Base-by-base conservation (phyloP, 2,329 filamentous ascomycete genomes). In the Aspergillus versicolor region DNA sequence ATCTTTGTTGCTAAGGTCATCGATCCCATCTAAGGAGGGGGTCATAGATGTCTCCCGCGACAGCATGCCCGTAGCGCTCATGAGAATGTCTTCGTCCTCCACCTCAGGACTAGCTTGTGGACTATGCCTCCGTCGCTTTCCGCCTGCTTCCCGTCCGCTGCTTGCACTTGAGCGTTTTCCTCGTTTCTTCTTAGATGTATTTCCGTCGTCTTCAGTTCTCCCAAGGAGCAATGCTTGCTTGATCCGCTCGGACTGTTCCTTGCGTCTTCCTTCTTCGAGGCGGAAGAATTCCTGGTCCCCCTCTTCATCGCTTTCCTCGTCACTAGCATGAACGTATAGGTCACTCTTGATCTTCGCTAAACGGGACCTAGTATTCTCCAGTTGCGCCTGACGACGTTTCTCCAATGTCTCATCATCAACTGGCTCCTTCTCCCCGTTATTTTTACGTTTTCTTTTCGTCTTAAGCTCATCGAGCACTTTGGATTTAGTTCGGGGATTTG, bases 241-340 rank as follows among this genome's bases (percentile, higher is more conserved):
- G 56, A 84, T 78, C 15, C 77, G 76, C 32, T 77, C 73, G 27
- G 74, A 75, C 51, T 82, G 83, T 47, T 82, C 82, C 61, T 84
- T 81, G 48, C 89, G 80, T 58, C 88, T 80, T 62, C 82, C 77
- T 71, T 88, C 86, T 74, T 97, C 92, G 15, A 84, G 81, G 2
- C 82, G 86, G 73, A 93, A 97, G 75, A 97, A 97, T 19, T 84
- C 85, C 21, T 71, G 79, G 73, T 90, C 84, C 56, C 85, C 84
- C 46, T 92, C 91, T 34, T 83, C 86, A 67, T 96, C 91, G n/a
- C 84, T 88, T 64, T 96, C 92, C 52, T 97, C 94, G 70, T 97
- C 94, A 63, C 89, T 91, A 38, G 88, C 87, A 57, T 88, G 84
- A 50, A 99, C 89, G 66, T 87, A 93, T 40, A 93, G 75, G 22